Conservation (phyloP, 257 asterid genomes). For the Henckelia pumila region DNA sequence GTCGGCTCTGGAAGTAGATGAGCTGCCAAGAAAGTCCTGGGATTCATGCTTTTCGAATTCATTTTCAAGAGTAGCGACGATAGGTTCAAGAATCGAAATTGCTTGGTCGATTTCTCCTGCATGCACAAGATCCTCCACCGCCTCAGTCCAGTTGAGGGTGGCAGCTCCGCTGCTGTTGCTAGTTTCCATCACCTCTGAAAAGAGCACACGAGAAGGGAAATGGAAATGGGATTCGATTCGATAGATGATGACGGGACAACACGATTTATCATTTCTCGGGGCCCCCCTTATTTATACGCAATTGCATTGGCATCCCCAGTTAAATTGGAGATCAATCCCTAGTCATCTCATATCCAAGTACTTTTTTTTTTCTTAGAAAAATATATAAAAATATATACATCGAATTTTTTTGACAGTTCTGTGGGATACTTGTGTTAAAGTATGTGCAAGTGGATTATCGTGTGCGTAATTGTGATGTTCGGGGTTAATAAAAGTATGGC, state of each 20-base stretch:
- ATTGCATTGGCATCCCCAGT: too few relatives aligned
- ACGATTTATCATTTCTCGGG: too few relatives aligned
- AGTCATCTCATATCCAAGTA: too few relatives aligned
- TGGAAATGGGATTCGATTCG: not conserved
- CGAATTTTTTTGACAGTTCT: too few relatives aligned
- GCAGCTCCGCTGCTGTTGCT: constrained; percentile 43
- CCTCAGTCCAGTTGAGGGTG: constrained; percentile 64
- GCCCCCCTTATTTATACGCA: too few relatives aligned
- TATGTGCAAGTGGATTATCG: too few relatives aligned
- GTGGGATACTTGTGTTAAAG: too few relatives aligned
- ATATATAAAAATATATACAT: too few relatives aligned
- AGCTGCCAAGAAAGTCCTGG: constrained; percentile 15
- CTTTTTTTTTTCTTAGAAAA: too few relatives aligned
- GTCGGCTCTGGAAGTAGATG: constrained; percentile 24
- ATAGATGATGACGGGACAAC: not conserved
- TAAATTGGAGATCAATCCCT: too few relatives aligned
- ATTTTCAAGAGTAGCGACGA: constrained; percentile 47
- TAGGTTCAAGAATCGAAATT: constrained; percentile 51
- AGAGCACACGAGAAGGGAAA: not conserved
- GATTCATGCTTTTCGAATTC: constrained; percentile 23
- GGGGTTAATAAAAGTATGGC: too few relatives aligned
- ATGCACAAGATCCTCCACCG: constrained; percentile 62
- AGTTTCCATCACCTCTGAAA: constrained; percentile 26
- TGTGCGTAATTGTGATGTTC: too few relatives aligned
- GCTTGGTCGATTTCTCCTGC: constrained; percentile 59